Evolutionary conservation across 345 rosid species (phyloP), one percentile per base, ranked within the genome.

Genomic region (Acer negundo): DNA sequence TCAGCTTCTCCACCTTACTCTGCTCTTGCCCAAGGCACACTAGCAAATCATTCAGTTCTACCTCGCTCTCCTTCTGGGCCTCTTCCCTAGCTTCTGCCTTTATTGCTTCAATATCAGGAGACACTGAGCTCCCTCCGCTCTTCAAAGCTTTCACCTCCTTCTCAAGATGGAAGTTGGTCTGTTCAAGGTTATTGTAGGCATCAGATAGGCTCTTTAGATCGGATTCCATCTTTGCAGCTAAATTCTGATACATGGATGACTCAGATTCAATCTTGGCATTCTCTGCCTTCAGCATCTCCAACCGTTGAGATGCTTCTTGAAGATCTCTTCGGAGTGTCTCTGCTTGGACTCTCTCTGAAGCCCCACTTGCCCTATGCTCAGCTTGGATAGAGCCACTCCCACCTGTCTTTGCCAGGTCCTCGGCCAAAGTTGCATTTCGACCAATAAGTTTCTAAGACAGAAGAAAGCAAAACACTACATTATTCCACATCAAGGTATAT

Each of bases 11-110:
- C 76, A 93, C 99, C 86, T 85, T 91, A 82, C 97, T 97, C 86
- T 94, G 98, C 62, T 97, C 99, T 83, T 97, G 98, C 0, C 99
- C 99, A 0, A 97, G 93, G 85, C 99, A 97, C 13, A 97, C 99
- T 3, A 97, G 89, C 87, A 97, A 85, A 84, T 97, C 99, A 16
- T 87, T 97, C 81, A 97, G 83, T 77, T 97, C 99, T 10, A 83
- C 95, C 82, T 97, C 99, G 19, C 96, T 93, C 85, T 96, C 99
- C 82, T 90, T 93, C 90, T 84, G 93, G 15, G 98, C 97, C 86
- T 96, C 99, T 75, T 94, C 98, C 86, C 93, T 87, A 3, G 95
- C 98, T 78, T 90, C 97, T 15, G 86, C 97, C 73, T 87, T 94
- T 10, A 91, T 79, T 1, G 86, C 90, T 84, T 90, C 96, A 1